Evolutionary conservation across 2,329 filamentous ascomycete species (phyloP).

Genomic region (Rasamsonia emersonii): DNA sequence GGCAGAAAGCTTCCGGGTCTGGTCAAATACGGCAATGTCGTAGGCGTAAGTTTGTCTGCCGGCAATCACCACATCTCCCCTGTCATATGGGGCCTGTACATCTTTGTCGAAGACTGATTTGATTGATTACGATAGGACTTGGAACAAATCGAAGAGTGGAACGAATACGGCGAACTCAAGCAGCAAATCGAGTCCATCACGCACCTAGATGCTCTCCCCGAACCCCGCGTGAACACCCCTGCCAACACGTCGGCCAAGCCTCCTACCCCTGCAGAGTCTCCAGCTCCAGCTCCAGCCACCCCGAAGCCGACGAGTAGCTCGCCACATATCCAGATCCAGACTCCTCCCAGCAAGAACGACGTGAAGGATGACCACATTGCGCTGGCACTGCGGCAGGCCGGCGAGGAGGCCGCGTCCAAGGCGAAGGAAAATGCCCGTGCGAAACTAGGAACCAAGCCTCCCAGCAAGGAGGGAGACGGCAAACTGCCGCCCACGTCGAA

Average conservation of each 20-base stretch:
- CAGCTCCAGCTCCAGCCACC: slow-evolving; percentile 10
- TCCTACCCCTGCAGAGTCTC: slow-evolving; percentile 15
- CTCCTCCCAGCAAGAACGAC: slow-evolving; percentile 26
- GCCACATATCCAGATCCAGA: slow-evolving; percentile 32
- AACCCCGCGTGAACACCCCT: slow-evolving; percentile 13
- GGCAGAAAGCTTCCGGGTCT: slow-evolving; percentile 84
- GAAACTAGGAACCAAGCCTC: slow-evolving; percentile 9
- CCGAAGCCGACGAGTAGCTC: slow-evolving; percentile 23
- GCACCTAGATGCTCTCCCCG: slow-evolving; percentile 25
- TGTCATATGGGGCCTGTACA: neutral
- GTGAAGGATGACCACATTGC: slow-evolving; percentile 29
- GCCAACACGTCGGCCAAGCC: slow-evolving; percentile 18
- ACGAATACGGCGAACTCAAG: slow-evolving; percentile 93
- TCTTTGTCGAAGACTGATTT: slow-evolving; percentile 1
- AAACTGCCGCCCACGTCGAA: slow-evolving; percentile 6
- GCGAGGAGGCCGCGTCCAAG: slow-evolving; percentile 31
- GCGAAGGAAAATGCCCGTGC: slow-evolving; percentile 22
- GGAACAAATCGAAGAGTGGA: slow-evolving; percentile 95
- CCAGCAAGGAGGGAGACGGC: slow-evolving; percentile 11
- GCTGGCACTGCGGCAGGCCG: slow-evolving; percentile 35
- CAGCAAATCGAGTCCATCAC: slow-evolving; percentile 57
- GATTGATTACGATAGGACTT: slow-evolving; percentile 56
- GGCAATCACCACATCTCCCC: neutral
- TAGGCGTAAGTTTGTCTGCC: slow-evolving; percentile 59
- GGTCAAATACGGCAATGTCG: slow-evolving; percentile 74